These are phyloP conservation scores for Fusarium sp. DNA, from an alignment of 2,329 filamentous ascomycete species.

Conservation along the genomic window DNA sequence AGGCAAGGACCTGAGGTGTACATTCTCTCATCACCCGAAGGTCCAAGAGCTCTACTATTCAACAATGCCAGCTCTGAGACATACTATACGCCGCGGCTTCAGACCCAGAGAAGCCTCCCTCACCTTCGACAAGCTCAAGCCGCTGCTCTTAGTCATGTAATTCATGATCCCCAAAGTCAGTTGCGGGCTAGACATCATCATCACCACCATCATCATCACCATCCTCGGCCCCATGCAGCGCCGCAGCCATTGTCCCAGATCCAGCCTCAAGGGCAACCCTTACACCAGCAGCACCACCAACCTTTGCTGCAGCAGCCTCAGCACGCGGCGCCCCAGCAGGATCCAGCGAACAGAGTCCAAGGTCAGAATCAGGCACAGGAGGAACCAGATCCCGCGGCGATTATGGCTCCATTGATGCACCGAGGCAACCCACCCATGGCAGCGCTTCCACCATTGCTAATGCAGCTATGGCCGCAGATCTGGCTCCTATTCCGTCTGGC, in stretches of 20 bases:
- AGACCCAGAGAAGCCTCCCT: conserved; percentile 48
- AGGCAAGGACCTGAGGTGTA: conserved; percentile 67
- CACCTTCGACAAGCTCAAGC: conserved; percentile 49
- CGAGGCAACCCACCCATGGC: conserved; percentile 58
- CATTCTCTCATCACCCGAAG: conserved; percentile 72
- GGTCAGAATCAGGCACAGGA: conserved; percentile 38
- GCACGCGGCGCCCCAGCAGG: conserved; percentile 46
- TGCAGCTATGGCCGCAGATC: conserved; percentile 70
- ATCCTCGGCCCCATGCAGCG: conserved; percentile 28
- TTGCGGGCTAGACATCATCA: conserved; percentile 47
- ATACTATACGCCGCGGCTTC: conserved; percentile 65
- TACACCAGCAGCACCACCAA: conserved; percentile 28
- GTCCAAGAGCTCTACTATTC: conserved; percentile 71
- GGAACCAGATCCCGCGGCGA: conserved; percentile 48
- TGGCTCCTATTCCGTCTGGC: conserved; percentile 73
- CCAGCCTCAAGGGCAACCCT: conserved; percentile 28
- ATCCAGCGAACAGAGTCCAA: conserved; percentile 47
- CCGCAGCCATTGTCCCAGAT: conserved; percentile 30
- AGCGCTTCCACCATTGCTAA: conserved; percentile 53
- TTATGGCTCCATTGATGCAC: conserved; percentile 51
- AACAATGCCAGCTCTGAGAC: conserved; percentile 65
- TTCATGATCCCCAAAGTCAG: conserved; percentile 41
- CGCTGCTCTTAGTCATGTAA: conserved; percentile 23
- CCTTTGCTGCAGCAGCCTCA: conserved; percentile 37
- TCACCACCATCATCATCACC: conserved; percentile 48